A percentile compares a stretch with the other conserved stretches of the same genome.
phyloP scores from a whole-genome alignment of 768 basidiomycete species.

The Boletus coccyginus region DNA sequence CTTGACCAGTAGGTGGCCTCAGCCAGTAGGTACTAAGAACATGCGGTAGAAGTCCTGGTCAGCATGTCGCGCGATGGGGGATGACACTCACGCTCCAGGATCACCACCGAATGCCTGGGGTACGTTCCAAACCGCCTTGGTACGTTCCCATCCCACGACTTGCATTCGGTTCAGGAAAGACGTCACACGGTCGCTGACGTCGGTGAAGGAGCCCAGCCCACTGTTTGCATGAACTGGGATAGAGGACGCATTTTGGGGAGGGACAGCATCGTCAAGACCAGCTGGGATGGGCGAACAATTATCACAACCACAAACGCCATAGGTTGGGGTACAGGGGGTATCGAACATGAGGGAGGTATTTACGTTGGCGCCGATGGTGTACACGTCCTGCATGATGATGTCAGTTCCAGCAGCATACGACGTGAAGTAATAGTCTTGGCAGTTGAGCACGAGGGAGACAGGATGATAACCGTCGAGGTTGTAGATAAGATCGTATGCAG shows the following conservation, averaged over 20 bases:
- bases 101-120: constrained; percentile 70
- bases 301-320: constrained; percentile 73
- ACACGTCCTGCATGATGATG: constrained; percentile 64
- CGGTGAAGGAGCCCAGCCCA: constrained; percentile 45
- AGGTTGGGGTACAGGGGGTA: constrained; percentile 60
- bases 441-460: constrained; percentile 61
- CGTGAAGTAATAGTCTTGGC: constrained; percentile 61
- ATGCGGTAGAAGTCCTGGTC: not conserved
- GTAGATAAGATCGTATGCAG: constrained; percentile 55
- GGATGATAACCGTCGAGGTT: constrained; percentile 67
- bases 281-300: constrained; percentile 46
- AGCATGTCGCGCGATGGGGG: not conserved
- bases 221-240: constrained; percentile 19
- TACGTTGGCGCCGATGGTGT: constrained; percentile 51
- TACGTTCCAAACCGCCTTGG: constrained; percentile 72
- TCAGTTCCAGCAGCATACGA: constrained; percentile 62
- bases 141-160: constrained; percentile 62
- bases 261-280: constrained; percentile 37
- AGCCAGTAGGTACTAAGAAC: constrained; percentile 49
- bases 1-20: constrained; percentile 63
- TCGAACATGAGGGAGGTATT: constrained; percentile 59
- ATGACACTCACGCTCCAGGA: constrained; percentile 28
- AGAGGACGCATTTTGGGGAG: constrained; percentile 20
- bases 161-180: constrained; percentile 56
- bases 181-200: constrained; percentile 67